Percentiles rank a stretch among this genome's conserved stretches.
Evolutionary conservation across 176 grass and related monocot genomes (phyloP).

Genomic region (Ensete ventricosum): DNA sequence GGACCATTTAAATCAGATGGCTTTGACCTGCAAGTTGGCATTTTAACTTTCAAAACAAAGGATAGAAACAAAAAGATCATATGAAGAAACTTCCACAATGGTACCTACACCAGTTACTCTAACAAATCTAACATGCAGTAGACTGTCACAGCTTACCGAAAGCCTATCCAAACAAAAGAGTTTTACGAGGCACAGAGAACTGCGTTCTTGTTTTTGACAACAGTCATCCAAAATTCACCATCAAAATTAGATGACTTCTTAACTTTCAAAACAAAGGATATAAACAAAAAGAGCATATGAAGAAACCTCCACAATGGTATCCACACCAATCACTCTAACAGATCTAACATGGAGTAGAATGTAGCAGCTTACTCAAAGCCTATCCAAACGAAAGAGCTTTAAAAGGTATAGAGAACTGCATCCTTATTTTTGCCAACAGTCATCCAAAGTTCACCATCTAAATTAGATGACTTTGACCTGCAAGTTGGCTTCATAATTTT

Average conservation of each 20-base stretch:
- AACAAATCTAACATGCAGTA: no score
- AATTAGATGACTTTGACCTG: slow-evolving; percentile 4
- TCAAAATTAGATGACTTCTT: neutral
- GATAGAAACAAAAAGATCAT: no score
- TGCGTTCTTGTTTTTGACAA: neutral
- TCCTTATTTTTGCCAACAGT: neutral
- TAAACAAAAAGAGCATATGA: no score
- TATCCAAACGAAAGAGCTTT: neutral
- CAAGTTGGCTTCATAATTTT: neutral
- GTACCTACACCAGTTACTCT: no score
- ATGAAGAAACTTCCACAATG: no score
- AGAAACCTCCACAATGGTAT: no score
- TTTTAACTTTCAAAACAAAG: neutral
- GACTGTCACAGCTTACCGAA: no score
- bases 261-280: neutral
- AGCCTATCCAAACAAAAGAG: no score
- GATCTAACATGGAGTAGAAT: neutral
- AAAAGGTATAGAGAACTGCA: neutral
- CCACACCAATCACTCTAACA: neutral
- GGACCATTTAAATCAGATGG: neutral
- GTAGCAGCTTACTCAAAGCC: neutral
- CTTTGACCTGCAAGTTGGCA: neutral
- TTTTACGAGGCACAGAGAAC: neutral
- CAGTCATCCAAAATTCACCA: neutral
- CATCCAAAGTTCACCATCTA: slow-evolving; percentile 3